Evolutionary conservation across 2,329 filamentous ascomycete genomes (phyloP), one percentile per base, ranked within the genome.

Genomic region (Diplodia seriata): DNA sequence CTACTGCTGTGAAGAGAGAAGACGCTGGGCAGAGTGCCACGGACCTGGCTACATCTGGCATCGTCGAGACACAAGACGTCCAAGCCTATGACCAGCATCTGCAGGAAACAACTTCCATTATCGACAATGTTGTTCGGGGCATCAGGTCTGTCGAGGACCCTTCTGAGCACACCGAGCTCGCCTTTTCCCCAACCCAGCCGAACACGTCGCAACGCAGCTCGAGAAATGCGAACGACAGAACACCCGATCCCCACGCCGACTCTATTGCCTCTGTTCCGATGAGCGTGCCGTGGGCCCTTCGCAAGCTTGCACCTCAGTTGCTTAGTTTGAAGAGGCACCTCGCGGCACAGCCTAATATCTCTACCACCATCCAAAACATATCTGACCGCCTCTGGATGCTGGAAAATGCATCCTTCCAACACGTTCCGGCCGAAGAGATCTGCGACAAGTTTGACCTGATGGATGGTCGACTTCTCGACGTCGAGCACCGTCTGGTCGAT

Each of bases 401-500:
- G 6, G 91, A 94, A 77, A 91, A 85, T 62, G 82, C 86, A 1
- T 93, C 90, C 0, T 91, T 93, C 73, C 87, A 87, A 29, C 84
- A 86, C 53, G 83, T 85, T 20, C 85, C 85, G n/a, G 85, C 90
- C 57, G 90, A 93, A 26, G 89, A 91, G 47, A 86, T 91, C 59
- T 82, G 88, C 20, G 89, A 92, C 23, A 87, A 85, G 66, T 85
- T 91, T 72, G 90, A 93, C 40, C 80, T 87, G 57, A 76, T 87
- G 54, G 91, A 93, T 71, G 83, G 88, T 9, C 86, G 90, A 26
- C 81, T 93, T 8, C 85, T 87, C 1, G 90, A 93, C 47, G 81
- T 93, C 7, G 91, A 93, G 76, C 85, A 84, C 49, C 81, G 81
- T 70, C 73, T 78, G 63, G 77, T 80, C 8, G 80, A 82, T 29